Base-by-base conservation (phyloP, 2,329 filamentous ascomycete genomes). In the Emmonsiellopsis sp. region DNA sequence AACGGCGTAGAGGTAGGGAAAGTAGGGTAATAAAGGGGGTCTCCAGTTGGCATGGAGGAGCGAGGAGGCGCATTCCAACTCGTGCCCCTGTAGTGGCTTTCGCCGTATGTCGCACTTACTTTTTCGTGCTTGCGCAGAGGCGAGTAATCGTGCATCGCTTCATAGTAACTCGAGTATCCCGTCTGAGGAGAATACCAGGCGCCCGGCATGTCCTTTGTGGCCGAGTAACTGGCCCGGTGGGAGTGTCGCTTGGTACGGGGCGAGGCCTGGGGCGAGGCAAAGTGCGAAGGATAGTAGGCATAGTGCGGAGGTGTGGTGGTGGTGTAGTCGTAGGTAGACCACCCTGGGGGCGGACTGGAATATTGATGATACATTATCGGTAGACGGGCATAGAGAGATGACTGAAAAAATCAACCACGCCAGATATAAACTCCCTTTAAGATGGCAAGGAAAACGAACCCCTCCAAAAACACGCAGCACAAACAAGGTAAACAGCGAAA, bases 101-200 rank as follows among this genome's bases (percentile, higher is more conserved):
- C 69, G 67, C 70, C 69, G 66, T 66, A 69, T 72, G 73, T 78
- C 76, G 76, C 77, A 84, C 82, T 84, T 83, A 84, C 82, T 83
- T 80, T 78, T 72, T 84, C 80, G 70, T 79, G 76, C 67, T 73
- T 74, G 65, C 69, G 72, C 71, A 78, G 74, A 71, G 73, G 72
- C 58, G 76, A 68, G 73, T 79, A 69, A 68, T 76, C 69, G 64
- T 71, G 70, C 61, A 68, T 69, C 50, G 67, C 57, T 47, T 77
- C 72, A 61, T 78, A 74, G 50, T 73, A 70, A 52, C 68, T 69
- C 57, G 71, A 71, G 58, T 74, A 73, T 50, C 72, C 71, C 58
- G 76, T 63, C 52, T 61, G 67, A 11, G 48, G 26, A 52, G 67
- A 72, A 58, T 75, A 68, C 65, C 67, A 74, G 54, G 67, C 68